Base-by-base conservation (phyloP, 140 eudicot species). In the Bidens hawaiensis region DNA sequence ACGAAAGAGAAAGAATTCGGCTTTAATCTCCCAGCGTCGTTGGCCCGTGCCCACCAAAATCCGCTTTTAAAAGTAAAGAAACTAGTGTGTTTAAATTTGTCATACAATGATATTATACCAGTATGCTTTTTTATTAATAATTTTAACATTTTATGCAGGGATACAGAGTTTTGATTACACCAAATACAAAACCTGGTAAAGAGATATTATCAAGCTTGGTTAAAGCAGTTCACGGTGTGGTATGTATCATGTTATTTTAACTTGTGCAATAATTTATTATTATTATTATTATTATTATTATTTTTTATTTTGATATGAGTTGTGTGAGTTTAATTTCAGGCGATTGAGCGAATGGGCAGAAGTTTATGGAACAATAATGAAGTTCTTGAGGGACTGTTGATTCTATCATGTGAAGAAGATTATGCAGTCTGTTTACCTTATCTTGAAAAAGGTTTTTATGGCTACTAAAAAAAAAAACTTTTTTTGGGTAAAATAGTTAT, bases 381-480 rank as follows among this genome's bases (percentile, higher is more conserved):
- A 60, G n/a, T 78, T 73, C 83, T 76, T 0, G 84, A 73, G 52
- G 78, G 81, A 60, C 73, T 79, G 46, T 53, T 91, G 77, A 74
- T 91, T 74, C 61, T 91, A 61, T 87, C 99, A 36, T 85, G 99
- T 70, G 99, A 91, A 77, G 96, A 87, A 74, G 96, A 88, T 75
- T 81, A 88, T 70, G 79, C 76, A 53, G 69, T 61, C 18, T 88
- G 99, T 68, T 51, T 81, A 58, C 93, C 99, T 34, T 80, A 82
- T 65, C 87, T 91, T 51, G 83, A 82, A 79, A 91, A 81, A 91
- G 99, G 96, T 91, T 7, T 11, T 47, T 16, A 13, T 30, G 5
- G 4, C 45, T 33, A 23, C 8, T 27, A 34, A 19, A 4, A 43
- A 70, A 43, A 70, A 18, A 13, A 47, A 36, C 33, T 14, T 36